A percentile compares a stretch with the other conserved stretches of the same genome.
phyloP scores from a whole-genome alignment of 2,329 filamentous ascomycete species.

The Calonectria leucothoes region DNA sequence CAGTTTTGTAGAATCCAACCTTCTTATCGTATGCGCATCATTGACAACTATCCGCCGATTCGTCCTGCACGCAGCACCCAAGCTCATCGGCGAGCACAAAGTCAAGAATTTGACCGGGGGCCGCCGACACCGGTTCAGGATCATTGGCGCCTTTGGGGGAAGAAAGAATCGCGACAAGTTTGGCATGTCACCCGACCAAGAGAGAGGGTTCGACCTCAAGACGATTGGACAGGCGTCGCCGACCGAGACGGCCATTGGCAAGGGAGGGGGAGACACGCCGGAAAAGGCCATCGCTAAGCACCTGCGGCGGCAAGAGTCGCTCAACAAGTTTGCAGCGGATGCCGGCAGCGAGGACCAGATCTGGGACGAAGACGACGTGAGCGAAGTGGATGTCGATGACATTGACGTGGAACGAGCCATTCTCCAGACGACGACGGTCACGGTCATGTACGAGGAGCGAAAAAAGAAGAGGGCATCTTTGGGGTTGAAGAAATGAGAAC shows the following conservation, averaged over 20 bases:
- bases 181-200: conserved; percentile 20
- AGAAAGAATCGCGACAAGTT: conserved; percentile 23
- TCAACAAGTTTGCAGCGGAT: conserved; percentile 33
- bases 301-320: conserved; percentile 36
- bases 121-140: conserved; percentile 32
- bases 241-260: conserved; percentile 24
- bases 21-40: conserved; percentile 51
- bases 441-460: conserved; percentile 36
- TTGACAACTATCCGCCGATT: conserved; percentile 51
- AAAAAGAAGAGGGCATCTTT: background rate
- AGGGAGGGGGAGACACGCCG: conserved; percentile 22
- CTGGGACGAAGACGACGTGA: conserved; percentile 20
- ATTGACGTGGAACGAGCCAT: conserved; percentile 34
- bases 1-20: conserved; percentile 50
- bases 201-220: conserved; percentile 33
- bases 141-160: conserved; percentile 23
- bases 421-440: conserved; percentile 40
- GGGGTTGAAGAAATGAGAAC: background rate
- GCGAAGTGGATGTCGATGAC: conserved; percentile 34
- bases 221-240: conserved; percentile 36
- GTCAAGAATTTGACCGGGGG: conserved; percentile 17
- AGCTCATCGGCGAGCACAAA: conserved; percentile 34
- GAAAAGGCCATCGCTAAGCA: conserved; percentile 29
- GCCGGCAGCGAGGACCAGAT: conserved; percentile 18
- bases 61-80: conserved; percentile 45